These are phyloP conservation scores for Balakata baccata DNA, from an alignment of 345 rosid species.

Conservation along the genomic window DNA sequence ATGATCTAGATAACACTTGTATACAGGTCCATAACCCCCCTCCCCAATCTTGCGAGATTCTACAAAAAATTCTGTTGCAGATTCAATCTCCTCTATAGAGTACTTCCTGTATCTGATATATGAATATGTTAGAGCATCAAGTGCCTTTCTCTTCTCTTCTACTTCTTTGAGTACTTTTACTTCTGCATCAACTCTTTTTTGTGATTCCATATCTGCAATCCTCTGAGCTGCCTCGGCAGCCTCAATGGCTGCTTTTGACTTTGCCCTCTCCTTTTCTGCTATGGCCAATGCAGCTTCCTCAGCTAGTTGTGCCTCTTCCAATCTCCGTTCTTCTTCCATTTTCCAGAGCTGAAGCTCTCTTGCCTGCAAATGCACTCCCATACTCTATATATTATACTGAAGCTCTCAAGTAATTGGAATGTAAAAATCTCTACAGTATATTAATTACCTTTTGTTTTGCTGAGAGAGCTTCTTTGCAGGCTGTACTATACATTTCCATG, in stretches of 20 bases:
- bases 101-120: conserved; percentile 74
- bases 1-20: conserved; percentile 68
- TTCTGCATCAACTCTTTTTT: conserved; percentile 68
- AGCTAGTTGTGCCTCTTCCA: conserved; percentile 64
- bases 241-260: conserved; percentile 74
- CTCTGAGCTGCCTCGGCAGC: conserved; percentile 87
- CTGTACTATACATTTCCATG: conserved; percentile 88
- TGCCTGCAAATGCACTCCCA: conserved; percentile 45
- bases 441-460: conserved; percentile 68
- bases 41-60: conserved; percentile 71
- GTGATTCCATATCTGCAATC: conserved; percentile 71
- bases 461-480: conserved; percentile 90
- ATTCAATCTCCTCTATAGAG: conserved; percentile 75
- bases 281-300: conserved; percentile 76
- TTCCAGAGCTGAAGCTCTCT: conserved; percentile 79
- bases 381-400: neutral
- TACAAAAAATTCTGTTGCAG: conserved; percentile 69
- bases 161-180: conserved; percentile 68
- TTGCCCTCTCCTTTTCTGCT: conserved; percentile 80
- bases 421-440: neutral
- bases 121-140: conserved; percentile 47
- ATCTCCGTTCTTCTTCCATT: conserved; percentile 64
- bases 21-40: conserved; percentile 97
- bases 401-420: neutral
- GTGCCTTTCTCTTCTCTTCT: conserved; percentile 66